These are phyloP conservation scores for Phalaenopsis aphrodite DNA, from an alignment of 106 monocot genomes.

Conservation along the genomic window DNA sequence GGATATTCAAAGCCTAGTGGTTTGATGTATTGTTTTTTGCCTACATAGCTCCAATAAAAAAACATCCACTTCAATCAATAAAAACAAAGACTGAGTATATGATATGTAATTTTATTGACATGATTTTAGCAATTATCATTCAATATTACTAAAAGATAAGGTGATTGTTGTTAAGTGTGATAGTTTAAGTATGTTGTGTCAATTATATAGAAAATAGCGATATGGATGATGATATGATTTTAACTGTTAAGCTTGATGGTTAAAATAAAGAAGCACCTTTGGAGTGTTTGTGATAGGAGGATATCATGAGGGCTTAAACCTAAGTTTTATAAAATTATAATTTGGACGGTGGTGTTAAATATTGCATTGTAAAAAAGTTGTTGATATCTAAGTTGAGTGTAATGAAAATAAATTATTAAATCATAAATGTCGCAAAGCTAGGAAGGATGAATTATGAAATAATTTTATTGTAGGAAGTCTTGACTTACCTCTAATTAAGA, in stretches of 20 bases:
- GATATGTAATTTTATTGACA: not conserved
- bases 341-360: not conserved
- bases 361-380: not conserved
- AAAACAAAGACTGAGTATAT: not conserved
- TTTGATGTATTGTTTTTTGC: too few relatives aligned
- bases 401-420: not conserved
- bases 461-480: not conserved
- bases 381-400: not conserved
- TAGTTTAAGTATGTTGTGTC: not conserved
- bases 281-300: not conserved
- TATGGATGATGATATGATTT: not conserved
- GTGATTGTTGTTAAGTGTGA: not conserved
- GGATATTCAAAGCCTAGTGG: not conserved
- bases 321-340: not conserved
- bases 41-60: too few relatives aligned
- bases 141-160: not conserved
- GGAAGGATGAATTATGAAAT: not conserved
- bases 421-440: not conserved
- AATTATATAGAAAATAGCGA: too few relatives aligned
- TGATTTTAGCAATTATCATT: not conserved
- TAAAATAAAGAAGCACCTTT: not conserved
- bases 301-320: not conserved
- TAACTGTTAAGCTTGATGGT: not conserved
- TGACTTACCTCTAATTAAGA: not conserved
- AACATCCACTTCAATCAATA: too few relatives aligned